A percentile compares a stretch with the other conserved stretches of the same genome.
Conservation (phyloP, 2,329 filamentous ascomycete species). For the Xylariales sp. region DNA sequence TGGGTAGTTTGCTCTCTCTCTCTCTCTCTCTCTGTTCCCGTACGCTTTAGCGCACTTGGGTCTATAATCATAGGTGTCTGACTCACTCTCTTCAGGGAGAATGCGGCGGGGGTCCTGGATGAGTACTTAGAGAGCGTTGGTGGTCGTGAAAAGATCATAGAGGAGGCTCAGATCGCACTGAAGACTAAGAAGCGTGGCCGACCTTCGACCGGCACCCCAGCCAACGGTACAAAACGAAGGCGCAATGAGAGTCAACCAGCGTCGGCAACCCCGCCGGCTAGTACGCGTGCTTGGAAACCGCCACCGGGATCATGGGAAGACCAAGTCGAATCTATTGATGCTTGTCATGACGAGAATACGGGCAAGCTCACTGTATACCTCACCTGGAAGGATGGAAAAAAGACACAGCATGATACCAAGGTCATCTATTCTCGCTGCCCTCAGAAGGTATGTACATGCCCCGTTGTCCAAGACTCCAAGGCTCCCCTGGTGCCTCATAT, state of each 20-base stretch:
- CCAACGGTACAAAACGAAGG: constrained; percentile 59
- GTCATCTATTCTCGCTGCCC: constrained; percentile 81
- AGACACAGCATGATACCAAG: constrained; percentile 77
- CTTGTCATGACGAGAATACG: constrained; percentile 72
- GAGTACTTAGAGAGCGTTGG: constrained; percentile 74
- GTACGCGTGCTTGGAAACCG: constrained; percentile 66
- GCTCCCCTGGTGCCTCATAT: background rate
- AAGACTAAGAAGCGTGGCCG: constrained; percentile 70
- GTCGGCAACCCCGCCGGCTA: constrained; percentile 60
- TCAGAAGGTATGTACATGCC: constrained; percentile 69
- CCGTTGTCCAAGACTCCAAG: background rate
- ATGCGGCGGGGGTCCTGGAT: constrained; percentile 69
- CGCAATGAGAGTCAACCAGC: constrained; percentile 63
- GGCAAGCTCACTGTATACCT: constrained; percentile 74
- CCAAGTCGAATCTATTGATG: constrained; percentile 75
- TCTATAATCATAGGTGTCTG: constrained; percentile 6
- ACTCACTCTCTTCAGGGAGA: constrained; percentile 57
- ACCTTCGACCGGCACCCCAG: constrained; percentile 54
- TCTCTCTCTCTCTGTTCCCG: background rate
- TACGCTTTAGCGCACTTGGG: constrained; percentile 22
- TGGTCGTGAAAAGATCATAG: constrained; percentile 68
- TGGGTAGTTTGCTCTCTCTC: constrained; percentile 50
- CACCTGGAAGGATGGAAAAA: constrained; percentile 78
- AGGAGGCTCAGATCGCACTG: constrained; percentile 61
- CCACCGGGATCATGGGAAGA: constrained; percentile 83